Conservation (phyloP, 495 filamentous ascomycete species). For the Penicillium pancosmium region DNA sequence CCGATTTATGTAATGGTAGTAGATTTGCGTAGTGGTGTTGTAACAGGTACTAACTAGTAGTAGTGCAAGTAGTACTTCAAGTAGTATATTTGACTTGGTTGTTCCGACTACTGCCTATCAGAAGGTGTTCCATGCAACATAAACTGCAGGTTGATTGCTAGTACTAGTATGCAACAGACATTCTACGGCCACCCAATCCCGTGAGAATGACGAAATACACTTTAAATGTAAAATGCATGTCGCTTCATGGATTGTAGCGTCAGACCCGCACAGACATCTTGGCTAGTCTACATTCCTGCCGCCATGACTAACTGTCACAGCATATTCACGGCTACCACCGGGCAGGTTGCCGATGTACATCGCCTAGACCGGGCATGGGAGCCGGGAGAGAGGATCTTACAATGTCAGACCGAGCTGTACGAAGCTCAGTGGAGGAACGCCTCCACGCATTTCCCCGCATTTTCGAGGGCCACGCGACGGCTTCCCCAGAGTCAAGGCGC, state of each 20-base stretch:
- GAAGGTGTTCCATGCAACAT: no score
- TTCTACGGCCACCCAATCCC: no score
- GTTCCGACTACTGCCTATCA: no score
- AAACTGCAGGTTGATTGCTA: no score
- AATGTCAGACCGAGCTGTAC: conserved; percentile 1
- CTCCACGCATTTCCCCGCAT: conserved; percentile 32
- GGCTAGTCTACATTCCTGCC: not conserved
- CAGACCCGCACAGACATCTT: not conserved
- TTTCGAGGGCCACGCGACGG: conserved; percentile 28
- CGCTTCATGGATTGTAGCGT: not conserved
- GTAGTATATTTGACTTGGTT: no score
- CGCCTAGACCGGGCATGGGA: not conserved
- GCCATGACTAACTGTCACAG: not conserved
- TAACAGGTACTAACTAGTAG: no score
- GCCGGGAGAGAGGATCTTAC: not conserved
- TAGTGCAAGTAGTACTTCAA: no score
- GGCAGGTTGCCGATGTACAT: not conserved
- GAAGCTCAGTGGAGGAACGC: conserved; percentile 13
- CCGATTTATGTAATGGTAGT: no score
- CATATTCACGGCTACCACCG: not conserved
- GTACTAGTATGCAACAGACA: no score
- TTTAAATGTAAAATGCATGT: no score
- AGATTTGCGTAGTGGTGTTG: no score
- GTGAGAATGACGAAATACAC: no score
- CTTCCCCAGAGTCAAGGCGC: conserved; percentile 36